Evolutionary conservation across 148 eudicot genomes (phyloP), one percentile per base, ranked within the genome.

Genomic region (Vaccinium corymbosum): DNA sequence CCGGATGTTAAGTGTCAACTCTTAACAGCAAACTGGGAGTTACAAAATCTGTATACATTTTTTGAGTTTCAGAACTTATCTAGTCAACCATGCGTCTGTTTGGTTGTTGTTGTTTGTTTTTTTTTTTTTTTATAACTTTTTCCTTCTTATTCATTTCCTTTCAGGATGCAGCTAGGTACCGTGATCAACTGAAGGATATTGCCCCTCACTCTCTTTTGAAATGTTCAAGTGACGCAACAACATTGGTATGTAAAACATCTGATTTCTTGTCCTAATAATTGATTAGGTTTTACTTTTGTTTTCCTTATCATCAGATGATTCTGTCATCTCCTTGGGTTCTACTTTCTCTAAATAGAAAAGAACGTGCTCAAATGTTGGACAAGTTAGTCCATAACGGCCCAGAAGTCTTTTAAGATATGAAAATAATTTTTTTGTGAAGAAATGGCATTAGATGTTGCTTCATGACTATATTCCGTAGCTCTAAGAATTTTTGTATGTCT

Each of bases 191-290:
- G 11, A 94, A 91, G 86, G 97, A 95, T 86, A 92, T 97, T 80
- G 90, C 95, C 55, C 99, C 99, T 16, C 93, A 92, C 82, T 93
- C 90, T 87, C 95, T 97, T 55, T 91, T 97, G 90, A 93, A 92
- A 84, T 93, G 99, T 88, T 89, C 96, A 50, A 97, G 99, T 77
- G 98, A 97, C 83, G 97, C 97, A 68, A 97, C 96, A 48, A 97
- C 99, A 64, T 86, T 97, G 98, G 99, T 94, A 94, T 62, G 86
- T 75, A 59, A 27, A 74, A 7, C 15, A 51, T 66, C 74, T 29
- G 48, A n/a, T 72, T 46, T 35, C 13, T 83, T 5, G 32, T 79
- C 27, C 22, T 68, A 66, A 7, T 55, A 53, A 56, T 3, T 72
- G 2, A 17, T 48, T 68, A 7, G 29, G 1, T 8, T 66, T 83